Conservation (phyloP, 805 yeast species). For the Pichia heedii region DNA sequence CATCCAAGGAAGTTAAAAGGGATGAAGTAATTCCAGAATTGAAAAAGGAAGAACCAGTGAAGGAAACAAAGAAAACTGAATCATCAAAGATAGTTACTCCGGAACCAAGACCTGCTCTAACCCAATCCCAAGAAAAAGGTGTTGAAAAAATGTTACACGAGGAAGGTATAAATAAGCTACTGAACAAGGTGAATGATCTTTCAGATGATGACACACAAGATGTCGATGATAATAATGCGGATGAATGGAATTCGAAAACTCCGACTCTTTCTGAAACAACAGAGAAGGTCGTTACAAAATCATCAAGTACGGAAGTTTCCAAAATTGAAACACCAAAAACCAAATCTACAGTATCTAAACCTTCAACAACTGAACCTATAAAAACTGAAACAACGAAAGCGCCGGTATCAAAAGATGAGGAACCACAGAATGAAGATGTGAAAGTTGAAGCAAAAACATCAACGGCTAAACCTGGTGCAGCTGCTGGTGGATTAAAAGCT, state of each 20-base stretch:
- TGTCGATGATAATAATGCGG: constrained; percentile 19
- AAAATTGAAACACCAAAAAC: background rate
- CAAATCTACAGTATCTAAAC: background rate
- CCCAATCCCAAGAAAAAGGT: constrained; percentile 28
- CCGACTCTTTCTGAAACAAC: background rate
- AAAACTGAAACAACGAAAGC: too few species aligned
- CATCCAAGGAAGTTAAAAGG: constrained; percentile 2
- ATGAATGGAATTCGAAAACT: constrained; percentile 22
- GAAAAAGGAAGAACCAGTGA: background rate
- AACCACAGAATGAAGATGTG: constrained; percentile 9
- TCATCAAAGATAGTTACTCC: background rate
- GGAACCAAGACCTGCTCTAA: constrained; percentile 13
- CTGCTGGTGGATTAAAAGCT: constrained; percentile 59
- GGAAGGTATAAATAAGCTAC: constrained; percentile 37
- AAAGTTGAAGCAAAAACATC: constrained; percentile 5
- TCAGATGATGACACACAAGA: constrained; percentile 33
- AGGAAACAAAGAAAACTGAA: background rate
- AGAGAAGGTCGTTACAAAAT: background rate
- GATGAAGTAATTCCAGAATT: background rate
- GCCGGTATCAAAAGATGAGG: constrained; percentile 13
- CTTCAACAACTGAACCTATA: background rate
- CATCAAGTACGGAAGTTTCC: background rate
- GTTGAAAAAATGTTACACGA: constrained; percentile 42
- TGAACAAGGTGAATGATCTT: constrained; percentile 35
- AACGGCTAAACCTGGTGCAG: constrained; percentile 21